Conservation (phyloP, 176 grass and related monocot species). For the Avena eriantha region DNA sequence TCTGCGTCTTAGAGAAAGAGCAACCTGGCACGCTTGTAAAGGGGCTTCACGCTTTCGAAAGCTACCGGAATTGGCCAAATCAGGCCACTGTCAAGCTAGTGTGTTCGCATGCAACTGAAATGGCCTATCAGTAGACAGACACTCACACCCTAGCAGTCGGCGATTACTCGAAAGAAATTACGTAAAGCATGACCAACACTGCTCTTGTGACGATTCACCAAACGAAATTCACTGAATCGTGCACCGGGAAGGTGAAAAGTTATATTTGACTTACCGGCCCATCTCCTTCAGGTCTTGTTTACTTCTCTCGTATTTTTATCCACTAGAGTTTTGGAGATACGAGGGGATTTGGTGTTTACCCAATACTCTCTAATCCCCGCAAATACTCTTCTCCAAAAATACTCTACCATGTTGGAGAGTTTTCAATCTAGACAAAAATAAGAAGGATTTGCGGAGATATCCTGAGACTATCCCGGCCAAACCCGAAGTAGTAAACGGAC, state of each 20-base stretch:
- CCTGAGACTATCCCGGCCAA: too few relatives aligned
- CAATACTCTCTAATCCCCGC: too few relatives aligned
- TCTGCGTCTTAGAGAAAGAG: conserved; percentile 2
- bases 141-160: background rate
- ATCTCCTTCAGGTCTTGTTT: too few relatives aligned
- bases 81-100: background rate
- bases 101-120: conserved; percentile 33
- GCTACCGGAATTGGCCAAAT: background rate
- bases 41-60: conserved; percentile 44
- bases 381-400: too few relatives aligned
- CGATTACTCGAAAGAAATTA: background rate
- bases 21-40: conserved; percentile 47
- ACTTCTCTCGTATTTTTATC: too few relatives aligned
- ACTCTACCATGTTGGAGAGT: too few relatives aligned
- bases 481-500: too few relatives aligned
- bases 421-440: too few relatives aligned
- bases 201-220: background rate
- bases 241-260: background rate
- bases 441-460: too few relatives aligned
- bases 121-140: background rate
- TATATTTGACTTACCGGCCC: background rate
- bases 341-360: too few relatives aligned
- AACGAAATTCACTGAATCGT: background rate
- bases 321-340: too few relatives aligned
- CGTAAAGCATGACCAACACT: background rate